Percentiles rank a stretch among this genome's conserved stretches.
These are phyloP conservation scores for Waltergamsia citrina DNA, from an alignment of 2,329 filamentous ascomycete species.

Conservation along the genomic window DNA sequence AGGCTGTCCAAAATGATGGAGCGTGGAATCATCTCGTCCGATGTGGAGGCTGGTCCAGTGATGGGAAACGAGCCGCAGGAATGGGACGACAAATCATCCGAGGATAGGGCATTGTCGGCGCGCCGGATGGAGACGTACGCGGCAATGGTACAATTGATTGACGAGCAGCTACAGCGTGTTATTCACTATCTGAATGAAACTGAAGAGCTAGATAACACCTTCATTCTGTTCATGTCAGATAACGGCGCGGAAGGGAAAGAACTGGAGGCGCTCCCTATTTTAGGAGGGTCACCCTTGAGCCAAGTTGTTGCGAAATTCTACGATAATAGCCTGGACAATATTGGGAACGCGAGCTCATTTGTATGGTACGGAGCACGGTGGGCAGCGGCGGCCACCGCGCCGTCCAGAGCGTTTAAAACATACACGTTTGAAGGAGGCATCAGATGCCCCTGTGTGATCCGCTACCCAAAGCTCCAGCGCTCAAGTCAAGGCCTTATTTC, in stretches of 20 bases:
- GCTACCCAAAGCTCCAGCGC: constrained; percentile 1
- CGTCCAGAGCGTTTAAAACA: constrained; percentile 23
- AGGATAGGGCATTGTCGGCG: not conserved
- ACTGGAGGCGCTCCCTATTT: constrained; percentile 33
- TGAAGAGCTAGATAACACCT: constrained; percentile 53
- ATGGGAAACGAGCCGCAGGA: not conserved
- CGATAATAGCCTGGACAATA: constrained; percentile 37
- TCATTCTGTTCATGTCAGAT: constrained; percentile 54
- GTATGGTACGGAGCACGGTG: constrained; percentile 51
- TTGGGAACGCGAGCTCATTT: constrained; percentile 45
- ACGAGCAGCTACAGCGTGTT: constrained; percentile 49
- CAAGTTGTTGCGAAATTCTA: constrained; percentile 47
- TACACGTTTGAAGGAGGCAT: constrained; percentile 35
- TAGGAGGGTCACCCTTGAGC: constrained; percentile 34
- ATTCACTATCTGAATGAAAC: constrained; percentile 43
- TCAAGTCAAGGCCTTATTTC: not conserved
- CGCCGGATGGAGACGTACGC: constrained; percentile 34
- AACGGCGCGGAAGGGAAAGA: constrained; percentile 52
- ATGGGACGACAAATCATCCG: not conserved
- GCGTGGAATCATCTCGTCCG: constrained; percentile 35
- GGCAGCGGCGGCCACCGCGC: constrained; percentile 31
- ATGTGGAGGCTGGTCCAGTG: not conserved
- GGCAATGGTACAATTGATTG: constrained; percentile 55
- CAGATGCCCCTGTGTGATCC: constrained; percentile 9
- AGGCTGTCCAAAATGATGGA: constrained; percentile 44